Evolutionary conservation across 352 stramenopile species (phyloP), one percentile per base, ranked within the genome.

Genomic region (Phytophthora vignae): DNA sequence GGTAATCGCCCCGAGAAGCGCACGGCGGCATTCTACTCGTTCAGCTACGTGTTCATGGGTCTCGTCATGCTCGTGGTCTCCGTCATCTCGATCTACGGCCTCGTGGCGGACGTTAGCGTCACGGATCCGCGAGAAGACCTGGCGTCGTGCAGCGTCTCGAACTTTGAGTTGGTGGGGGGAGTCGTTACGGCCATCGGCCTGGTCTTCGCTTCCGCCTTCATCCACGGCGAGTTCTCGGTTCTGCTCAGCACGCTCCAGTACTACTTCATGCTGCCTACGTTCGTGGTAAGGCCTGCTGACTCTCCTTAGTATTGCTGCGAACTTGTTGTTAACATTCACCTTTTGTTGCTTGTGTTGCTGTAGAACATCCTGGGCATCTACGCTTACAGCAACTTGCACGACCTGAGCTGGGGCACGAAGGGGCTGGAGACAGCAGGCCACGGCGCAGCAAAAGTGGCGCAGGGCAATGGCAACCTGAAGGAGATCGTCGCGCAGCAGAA

Each of bases 331-430:
- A 53, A 40, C 31, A 7, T 38, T 42, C 84, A 91, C 69, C 11
- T 61, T 33, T 15, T 15, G 21, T 38, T 61, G 36, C 87, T 73
- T 61, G 92, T 61, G 92, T 93, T 52, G 40, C 40, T 19, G 14
- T 79, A 94, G 55, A 94, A 92, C 71, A 93, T 93, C 61, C 85
- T 95, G 44, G 88, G 81, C 40, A 90, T 94, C 53, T 95, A 92
- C 78, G 90, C 84, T 50, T 94, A 91, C 74, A 93, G 83, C 60
- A 92, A 94, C 73, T 67, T 95, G 53, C 86, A 95, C 49, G 85
- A 94, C 56, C 61, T 95, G 57, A 92, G 83, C 21, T 94, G 88
- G 88, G 88, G 88, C 11, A 95, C 85, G 3, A 91, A 90, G 46
- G 87, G 85, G 0, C 59, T 92, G n/a, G 60, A 67, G 33, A 53